phyloP scores from a whole-genome alignment of 495 filamentous ascomycete genomes.

The Xylaria longipes region DNA sequence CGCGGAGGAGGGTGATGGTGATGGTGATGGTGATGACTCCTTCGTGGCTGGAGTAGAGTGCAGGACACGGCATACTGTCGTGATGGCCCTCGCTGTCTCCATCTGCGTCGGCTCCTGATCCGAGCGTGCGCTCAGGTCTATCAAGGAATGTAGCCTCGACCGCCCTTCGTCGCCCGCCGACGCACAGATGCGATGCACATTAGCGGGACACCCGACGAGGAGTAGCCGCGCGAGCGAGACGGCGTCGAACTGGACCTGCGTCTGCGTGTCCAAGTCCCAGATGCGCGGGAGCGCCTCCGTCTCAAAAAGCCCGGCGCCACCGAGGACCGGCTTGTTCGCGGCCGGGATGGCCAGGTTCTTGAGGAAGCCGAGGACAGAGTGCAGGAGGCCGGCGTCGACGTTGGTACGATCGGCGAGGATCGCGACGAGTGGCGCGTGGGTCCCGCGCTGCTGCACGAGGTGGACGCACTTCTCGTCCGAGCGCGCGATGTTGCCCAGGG shows the following conservation, averaged over 20 bases:
- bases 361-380: slow-evolving; percentile 73
- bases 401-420: slow-evolving; percentile 50
- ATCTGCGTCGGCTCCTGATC: slow-evolving; percentile 72
- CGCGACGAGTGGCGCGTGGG: slow-evolving; percentile 62
- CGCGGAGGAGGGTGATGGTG: too few species aligned
- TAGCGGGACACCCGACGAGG: slow-evolving; percentile 62
- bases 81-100: slow-evolving; percentile 72
- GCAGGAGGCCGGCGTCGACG: slow-evolving; percentile 59
- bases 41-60: slow-evolving; percentile 35
- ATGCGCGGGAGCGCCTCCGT: slow-evolving; percentile 62
- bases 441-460: slow-evolving; percentile 59
- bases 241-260: slow-evolving; percentile 73
- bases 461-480: slow-evolving; percentile 67
- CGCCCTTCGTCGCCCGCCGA: slow-evolving; percentile 48
- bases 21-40: neutral
- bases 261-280: slow-evolving; percentile 65
- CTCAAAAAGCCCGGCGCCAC: slow-evolving; percentile 55
- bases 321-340: slow-evolving; percentile 66
- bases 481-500: slow-evolving; percentile 78
- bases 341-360: slow-evolving; percentile 78
- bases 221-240: slow-evolving; percentile 72
- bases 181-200: slow-evolving; percentile 58
- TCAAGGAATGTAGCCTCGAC: slow-evolving; percentile 62
- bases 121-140: slow-evolving; percentile 62
- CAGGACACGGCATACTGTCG: slow-evolving; percentile 68